These are phyloP conservation scores for Aspergillus ibericus DNA, from an alignment of 2,329 filamentous ascomycete species.

Conservation along the genomic window DNA sequence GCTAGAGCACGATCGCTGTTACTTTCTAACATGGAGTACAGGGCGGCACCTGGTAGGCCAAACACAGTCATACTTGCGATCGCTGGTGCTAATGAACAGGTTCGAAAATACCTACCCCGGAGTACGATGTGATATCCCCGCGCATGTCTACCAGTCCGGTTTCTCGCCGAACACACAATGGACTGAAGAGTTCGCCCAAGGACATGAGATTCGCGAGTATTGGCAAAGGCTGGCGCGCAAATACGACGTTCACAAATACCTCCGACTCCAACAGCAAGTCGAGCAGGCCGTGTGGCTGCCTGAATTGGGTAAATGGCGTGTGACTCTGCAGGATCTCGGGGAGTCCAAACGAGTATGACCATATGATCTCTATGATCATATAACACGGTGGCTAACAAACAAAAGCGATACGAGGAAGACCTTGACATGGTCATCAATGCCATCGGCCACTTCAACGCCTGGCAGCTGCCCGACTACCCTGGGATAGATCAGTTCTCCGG, in stretches of 20 bases:
- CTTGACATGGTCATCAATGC: constrained; percentile 64
- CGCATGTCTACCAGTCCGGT: constrained; percentile 68
- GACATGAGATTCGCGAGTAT: constrained; percentile 66
- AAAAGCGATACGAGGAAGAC: constrained; percentile 45
- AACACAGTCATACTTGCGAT: neutral
- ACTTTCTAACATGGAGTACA: constrained; percentile 15
- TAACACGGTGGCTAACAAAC: neutral
- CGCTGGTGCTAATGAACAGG: constrained; percentile 17
- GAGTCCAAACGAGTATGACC: constrained; percentile 23
- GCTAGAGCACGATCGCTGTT: neutral
- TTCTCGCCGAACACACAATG: constrained; percentile 69
- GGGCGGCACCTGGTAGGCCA: constrained; percentile 47
- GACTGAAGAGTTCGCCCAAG: constrained; percentile 67
- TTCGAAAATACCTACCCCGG: constrained; percentile 59
- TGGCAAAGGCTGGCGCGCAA: constrained; percentile 64
- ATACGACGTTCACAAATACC: constrained; percentile 62
- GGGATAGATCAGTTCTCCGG: constrained; percentile 59
- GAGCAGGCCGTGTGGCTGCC: constrained; percentile 58
- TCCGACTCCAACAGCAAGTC: constrained; percentile 59
- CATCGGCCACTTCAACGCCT: constrained; percentile 66
- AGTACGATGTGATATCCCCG: constrained; percentile 67
- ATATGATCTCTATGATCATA: neutral
- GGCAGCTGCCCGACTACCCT: constrained; percentile 62
- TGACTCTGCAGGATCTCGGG: constrained; percentile 44
- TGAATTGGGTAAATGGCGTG: constrained; percentile 55